phyloP scores from a whole-genome alignment of 164 flowering plant genomes.

The Kingdonia uniflora region DNA sequence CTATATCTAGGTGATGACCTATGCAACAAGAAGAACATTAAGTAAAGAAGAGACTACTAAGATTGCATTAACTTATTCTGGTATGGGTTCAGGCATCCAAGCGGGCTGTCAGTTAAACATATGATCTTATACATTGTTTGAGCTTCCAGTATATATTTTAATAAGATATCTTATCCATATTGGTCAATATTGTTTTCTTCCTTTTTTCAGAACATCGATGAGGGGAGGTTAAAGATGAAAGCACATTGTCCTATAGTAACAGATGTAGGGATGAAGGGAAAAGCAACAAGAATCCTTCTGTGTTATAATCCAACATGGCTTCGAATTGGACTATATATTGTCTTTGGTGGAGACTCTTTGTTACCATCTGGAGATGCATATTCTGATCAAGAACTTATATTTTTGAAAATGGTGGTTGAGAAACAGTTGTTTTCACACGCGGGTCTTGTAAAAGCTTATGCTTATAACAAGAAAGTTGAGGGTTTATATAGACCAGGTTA shows the following conservation, averaged over 20 bases:
- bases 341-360: slow-evolving; percentile 89
- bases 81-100: too few species aligned
- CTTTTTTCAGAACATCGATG: slow-evolving; percentile 67
- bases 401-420: slow-evolving; percentile 71
- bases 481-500: slow-evolving; percentile 91
- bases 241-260: slow-evolving; percentile 79
- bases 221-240: slow-evolving; percentile 89
- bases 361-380: slow-evolving; percentile 35
- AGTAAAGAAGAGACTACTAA: too few species aligned
- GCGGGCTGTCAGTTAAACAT: neutral
- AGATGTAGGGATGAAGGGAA: slow-evolving; percentile 84
- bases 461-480: slow-evolving; percentile 84
- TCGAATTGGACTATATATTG: slow-evolving; percentile 62
- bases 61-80: too few species aligned
- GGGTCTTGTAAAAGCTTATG: slow-evolving; percentile 66
- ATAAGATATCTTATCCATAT: too few species aligned
- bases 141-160: too few species aligned
- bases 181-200: too few species aligned
- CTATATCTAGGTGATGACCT: too few species aligned
- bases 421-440: slow-evolving; percentile 69
- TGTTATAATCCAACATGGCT: slow-evolving; percentile 82
- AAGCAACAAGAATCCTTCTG: slow-evolving; percentile 49
- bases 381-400: slow-evolving; percentile 56
- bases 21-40: too few species aligned
- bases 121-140: too few species aligned